These are phyloP conservation scores for Kernera saxatilis DNA, from an alignment of 345 rosid genomes.

Conservation along the genomic window DNA sequence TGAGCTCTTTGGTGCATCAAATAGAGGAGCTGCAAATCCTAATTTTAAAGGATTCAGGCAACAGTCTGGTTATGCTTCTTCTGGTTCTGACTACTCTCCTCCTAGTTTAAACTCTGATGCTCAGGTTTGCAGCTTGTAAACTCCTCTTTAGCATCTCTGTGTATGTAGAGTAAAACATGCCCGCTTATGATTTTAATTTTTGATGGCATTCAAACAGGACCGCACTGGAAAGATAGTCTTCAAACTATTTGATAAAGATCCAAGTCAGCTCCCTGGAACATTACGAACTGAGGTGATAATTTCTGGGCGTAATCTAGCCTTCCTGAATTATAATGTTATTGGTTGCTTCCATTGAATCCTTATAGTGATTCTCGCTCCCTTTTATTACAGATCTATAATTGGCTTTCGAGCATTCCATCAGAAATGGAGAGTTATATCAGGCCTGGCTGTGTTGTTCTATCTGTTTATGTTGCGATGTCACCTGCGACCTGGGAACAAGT, in stretches of 20 bases:
- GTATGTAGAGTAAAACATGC: neutral
- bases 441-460: conserved; percentile 85
- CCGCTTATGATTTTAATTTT: neutral
- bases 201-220: conserved; percentile 39
- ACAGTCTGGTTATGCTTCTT: conserved; percentile 75
- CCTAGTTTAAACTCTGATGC: conserved; percentile 72
- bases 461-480: conserved; percentile 75
- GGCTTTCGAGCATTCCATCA: conserved; percentile 87
- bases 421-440: conserved; percentile 98
- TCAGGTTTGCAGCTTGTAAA: conserved; percentile 42
- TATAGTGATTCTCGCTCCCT: neutral
- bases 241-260: conserved; percentile 73
- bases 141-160: neutral
- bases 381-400: conserved; percentile 61
- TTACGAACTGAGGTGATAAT: conserved; percentile 53
- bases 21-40: conserved; percentile 39
- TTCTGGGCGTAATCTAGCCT: neutral
- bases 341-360: neutral
- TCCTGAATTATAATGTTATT: neutral
- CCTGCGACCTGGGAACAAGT: conserved; percentile 67
- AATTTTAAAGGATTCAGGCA: conserved; percentile 46
- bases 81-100: conserved; percentile 90
- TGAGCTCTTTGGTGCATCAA: conserved; percentile 63
- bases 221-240: conserved; percentile 67
- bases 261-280: conserved; percentile 71